Base-by-base conservation (phyloP, 2,329 filamentous ascomycete species). In the Dendryphion nanum region DNA sequence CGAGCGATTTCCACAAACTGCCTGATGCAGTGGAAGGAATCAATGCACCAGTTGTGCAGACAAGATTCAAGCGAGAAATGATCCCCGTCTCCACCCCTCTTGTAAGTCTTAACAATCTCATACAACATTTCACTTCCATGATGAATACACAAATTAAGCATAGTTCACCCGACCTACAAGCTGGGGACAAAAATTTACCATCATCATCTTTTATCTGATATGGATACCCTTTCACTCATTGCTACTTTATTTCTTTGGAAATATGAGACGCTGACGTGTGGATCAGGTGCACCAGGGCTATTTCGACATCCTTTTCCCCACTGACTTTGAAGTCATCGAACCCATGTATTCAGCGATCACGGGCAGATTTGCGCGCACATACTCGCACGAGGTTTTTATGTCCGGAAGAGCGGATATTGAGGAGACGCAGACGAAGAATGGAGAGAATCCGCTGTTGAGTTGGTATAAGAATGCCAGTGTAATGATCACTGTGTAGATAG, bases 301-400 rank as follows among this genome's bases (percentile, higher is more conserved):
- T 69, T 98, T 98, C 62, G 94, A 98, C 63, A 96, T 98, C 55
- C 83, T 98, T 61, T 98, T 98, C 71, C 93, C 93, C 0, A 98
- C 93, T 8, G 86, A 98, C 67, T 98, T 98, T 63, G 76, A 79
- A 46, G 84, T 95, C 50, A 85, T 93, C 68, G 89, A 97, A 67
- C 83, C 89, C 55, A 82, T 97, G 53, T 98, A 98, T 70, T 83
- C 88, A 39, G 89, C 89, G 44, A 82, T 97, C 54, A 98, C 93
- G 0, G 91, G 91, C 20, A 93, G 94, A 63, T 74, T 97, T 54
- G 95, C 90, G 2, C 79, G 85, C 35, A 87, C 95, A 35, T 78
- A 83, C 63, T 82, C 84, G 24, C 93, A 98, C 57, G 89, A 91
- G 61, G 87, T 94, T 50, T 98, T 97, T 61, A 82, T 98, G 77